Conservation (phyloP, 805 yeast species). For the Pichia manshurica region DNA sequence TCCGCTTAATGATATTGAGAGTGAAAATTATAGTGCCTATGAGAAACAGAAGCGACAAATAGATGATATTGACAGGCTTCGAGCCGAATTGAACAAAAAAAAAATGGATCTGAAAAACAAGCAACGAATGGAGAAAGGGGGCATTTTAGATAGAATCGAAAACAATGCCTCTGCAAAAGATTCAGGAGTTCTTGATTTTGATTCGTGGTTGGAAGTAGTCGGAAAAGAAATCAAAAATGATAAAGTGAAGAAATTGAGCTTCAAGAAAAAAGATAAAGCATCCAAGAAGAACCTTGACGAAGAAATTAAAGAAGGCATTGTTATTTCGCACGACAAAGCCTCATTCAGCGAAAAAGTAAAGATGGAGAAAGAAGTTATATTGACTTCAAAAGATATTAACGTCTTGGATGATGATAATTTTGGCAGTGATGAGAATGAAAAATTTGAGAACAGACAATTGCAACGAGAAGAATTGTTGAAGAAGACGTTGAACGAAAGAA, state of each 20-base stretch:
- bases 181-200: constrained; percentile 24
- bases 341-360: constrained; percentile 33
- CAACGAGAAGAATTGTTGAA: constrained; percentile 17
- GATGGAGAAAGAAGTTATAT: constrained; percentile 40
- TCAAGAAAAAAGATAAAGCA: constrained; percentile 7
- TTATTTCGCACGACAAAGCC: constrained; percentile 40
- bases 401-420: constrained; percentile 22
- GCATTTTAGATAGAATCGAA: constrained; percentile 23
- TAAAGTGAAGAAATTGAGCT: constrained; percentile 9
- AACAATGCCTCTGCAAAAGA: constrained; percentile 28
- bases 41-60: constrained; percentile 30
- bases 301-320: constrained; percentile 23
- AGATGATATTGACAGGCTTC: constrained; percentile 23
- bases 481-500: constrained; percentile 15
- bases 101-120: constrained; percentile 20
- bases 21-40: constrained; percentile 34
- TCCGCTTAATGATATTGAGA: constrained; percentile 24
- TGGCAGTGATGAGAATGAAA: constrained; percentile 35
- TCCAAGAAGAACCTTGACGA: constrained; percentile 4
- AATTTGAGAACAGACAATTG: constrained; percentile 33
- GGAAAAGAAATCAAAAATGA: constrained; percentile 16
- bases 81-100: constrained; percentile 13
- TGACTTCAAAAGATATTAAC: constrained; percentile 34
- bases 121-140: constrained; percentile 22
- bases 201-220: constrained; percentile 31